phyloP scores from a whole-genome alignment of 2,329 filamentous ascomycete genomes.

The Botrytis squamosa region DNA sequence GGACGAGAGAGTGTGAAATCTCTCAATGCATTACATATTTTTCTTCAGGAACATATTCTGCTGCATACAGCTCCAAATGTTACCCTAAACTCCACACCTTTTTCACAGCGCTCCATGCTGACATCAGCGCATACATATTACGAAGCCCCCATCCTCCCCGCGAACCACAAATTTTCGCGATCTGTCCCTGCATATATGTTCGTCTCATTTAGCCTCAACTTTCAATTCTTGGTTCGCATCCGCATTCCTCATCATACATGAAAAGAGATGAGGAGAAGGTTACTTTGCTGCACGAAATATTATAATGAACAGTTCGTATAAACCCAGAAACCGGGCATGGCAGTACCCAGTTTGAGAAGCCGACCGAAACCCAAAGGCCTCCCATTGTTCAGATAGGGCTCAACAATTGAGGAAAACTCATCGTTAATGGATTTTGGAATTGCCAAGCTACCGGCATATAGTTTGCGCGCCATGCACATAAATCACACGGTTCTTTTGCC shows the following conservation, averaged over 20 bases:
- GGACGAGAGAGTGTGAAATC: background rate
- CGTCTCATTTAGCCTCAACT: background rate
- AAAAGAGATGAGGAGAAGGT: conserved; percentile 9
- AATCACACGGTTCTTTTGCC: conserved; percentile 1
- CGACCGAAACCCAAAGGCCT: background rate
- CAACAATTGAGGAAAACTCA: background rate
- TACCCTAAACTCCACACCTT: background rate
- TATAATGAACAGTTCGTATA: conserved; percentile 1
- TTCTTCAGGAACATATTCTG: background rate
- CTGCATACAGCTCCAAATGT: background rate
- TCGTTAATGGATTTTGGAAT: background rate
- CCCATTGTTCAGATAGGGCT: background rate
- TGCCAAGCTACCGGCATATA: conserved; percentile 3
- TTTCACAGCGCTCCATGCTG: conserved; percentile 1
- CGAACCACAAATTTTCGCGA: conserved; percentile 3
- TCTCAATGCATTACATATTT: background rate
- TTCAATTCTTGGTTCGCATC: conserved; percentile 2
- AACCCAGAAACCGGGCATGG: background rate
- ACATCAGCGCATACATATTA: conserved; percentile 2
- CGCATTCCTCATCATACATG: background rate
- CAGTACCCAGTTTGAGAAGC: background rate
- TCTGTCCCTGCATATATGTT: conserved; percentile 14
- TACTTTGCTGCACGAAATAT: conserved; percentile 6
- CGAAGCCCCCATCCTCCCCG: background rate
- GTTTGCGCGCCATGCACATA: background rate